Base-by-base conservation (phyloP, 805 yeast genomes). In the Hanseniaspora taiwanica region DNA sequence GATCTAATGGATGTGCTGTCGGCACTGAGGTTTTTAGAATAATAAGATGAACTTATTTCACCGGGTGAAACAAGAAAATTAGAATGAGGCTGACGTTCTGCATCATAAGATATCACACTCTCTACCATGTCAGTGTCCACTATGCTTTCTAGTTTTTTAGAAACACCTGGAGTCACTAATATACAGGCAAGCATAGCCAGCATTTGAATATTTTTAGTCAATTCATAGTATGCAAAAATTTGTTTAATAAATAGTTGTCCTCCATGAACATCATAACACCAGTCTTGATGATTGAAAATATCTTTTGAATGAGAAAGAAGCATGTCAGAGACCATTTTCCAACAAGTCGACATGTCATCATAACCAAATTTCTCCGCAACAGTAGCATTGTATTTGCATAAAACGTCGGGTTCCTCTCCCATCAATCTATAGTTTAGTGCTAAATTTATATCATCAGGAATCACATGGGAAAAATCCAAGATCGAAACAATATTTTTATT, bases 221-320 rank as follows among this genome's bases (percentile, higher is more conserved):
- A 59, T 49, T 79, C 91, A 53, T 78, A 85, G 49, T 78, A 78
- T 1, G 56, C 52, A 51, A 87, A 65, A 31, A 85, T 63, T 44
- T 74, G 72, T 20, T 66, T 66, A 0, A 84, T 66, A 18, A 84
- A 61, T 81, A 84, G 74, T 10, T 66, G 48, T 31, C 76, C 68
- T 1, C 94, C 94, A 54, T 79, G 72, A 0, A 86, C 87, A 54
- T 83, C 93, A 4, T 71, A 60, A 0, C 89, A 89, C 96, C 96
- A 87, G 42, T 69, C 72, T 44, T 74, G 72, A n/a, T 55, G 55
- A 35, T 50, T 50, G 14, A 54, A 59, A 35, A 49, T 44, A 16
- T 48, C 42, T 18, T 47, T 52, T 18, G 48, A 51, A 21, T 52
- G 50, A 3, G 50, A 49, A 42, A 58, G 49, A 19, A 65, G 41